Evolutionary conservation across 2,329 filamentous ascomycete genomes (phyloP), one percentile per base, ranked within the genome.

Genomic region (Xylaria sp.): DNA sequence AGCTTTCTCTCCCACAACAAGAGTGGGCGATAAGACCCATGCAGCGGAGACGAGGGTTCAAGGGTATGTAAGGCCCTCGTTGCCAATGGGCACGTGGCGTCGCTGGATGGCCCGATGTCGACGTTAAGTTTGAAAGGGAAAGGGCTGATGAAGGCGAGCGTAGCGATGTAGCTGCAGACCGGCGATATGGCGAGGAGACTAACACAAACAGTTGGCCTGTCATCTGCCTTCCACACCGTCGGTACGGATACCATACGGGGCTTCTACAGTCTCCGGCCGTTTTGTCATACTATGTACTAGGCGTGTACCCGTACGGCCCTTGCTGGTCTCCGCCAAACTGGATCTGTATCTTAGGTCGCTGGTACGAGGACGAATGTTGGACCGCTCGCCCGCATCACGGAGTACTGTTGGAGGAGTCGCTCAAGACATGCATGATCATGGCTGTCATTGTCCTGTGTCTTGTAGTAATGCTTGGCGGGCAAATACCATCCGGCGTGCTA

Each of bases 211-310:
- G 14, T 34, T 21, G 6, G n/a, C 30, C n/a, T 47, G 21, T 47
- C 50, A 42, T 45, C 39, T 50, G 19, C 24, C 47, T 24, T 19
- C 17, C 27, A 12, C 42, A n/a, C n/a, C n/a, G 51, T 39, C 50
- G 8, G 30, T 50, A 17, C 36, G 6, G 6, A 4, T 27, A n/a
- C 51, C 30, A 19, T n/a, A 24, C 19, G 12, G 27, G 54, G 48
- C 61, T 12, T 55, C 39, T 57, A 68, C 61, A 68, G 66, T 68
- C 62, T 36, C 45, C 24, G 47, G 12, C 5, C 17, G 9, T 32
- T 27, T 54, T 32, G 53, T 32, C 57, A 58, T 68, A 68, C 66
- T 68, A 65, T 68, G 57, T 68, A 68, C 62, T 32, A 42, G 48
- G 36, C 9, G 32, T 68, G 32, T 68, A 68, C 60, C 32, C 34